A percentile compares a stretch with the other conserved stretches of the same genome.
Evolutionary conservation across 1,284 basidiomycete species (phyloP).

Genomic region (Rhodotorula sp.): DNA sequence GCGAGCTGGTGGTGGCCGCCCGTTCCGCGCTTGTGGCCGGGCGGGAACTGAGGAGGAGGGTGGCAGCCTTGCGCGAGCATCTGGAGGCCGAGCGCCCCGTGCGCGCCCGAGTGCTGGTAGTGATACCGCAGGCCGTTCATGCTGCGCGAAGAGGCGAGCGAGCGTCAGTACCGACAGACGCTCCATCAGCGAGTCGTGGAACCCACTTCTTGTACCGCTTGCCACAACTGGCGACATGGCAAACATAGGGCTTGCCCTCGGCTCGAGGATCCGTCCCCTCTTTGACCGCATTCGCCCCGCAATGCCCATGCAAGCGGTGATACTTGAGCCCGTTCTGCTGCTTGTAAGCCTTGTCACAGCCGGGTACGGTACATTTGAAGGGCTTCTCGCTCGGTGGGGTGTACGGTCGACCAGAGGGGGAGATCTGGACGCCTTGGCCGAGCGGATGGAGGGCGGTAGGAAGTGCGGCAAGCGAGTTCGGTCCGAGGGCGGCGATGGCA

Average conservation of each 20-base stretch:
- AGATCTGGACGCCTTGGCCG: conserved; percentile 39
- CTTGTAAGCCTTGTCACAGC: conserved; percentile 98
- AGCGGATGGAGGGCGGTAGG: conserved; percentile 37
- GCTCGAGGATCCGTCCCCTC: conserved; percentile 68
- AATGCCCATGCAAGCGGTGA: conserved; percentile 90
- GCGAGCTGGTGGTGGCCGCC: conserved; percentile 17
- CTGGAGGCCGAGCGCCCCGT: conserved; percentile 79
- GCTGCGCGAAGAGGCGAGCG: conserved; percentile 27
- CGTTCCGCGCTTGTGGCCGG: conserved; percentile 38
- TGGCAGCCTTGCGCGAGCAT: conserved; percentile 82
- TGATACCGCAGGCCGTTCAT: conserved; percentile 95
- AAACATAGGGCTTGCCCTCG: conserved; percentile 76
- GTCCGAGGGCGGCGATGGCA: conserved; percentile 32
- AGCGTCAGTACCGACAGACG: background rate
- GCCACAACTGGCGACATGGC: conserved; percentile 76
- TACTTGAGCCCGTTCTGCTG: conserved; percentile 96
- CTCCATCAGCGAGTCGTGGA: no score
- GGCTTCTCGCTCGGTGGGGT: conserved; percentile 63
- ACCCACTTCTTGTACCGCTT: conserved; percentile 84
- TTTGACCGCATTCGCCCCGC: conserved; percentile 76
- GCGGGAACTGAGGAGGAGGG: conserved; percentile 44
- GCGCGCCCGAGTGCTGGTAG: conserved; percentile 94
- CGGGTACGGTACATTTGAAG: conserved; percentile 92
- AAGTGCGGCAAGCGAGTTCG: conserved; percentile 29
- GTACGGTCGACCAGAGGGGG: conserved; percentile 37